These are phyloP conservation scores for Pseudogymnoascus sp. DNA, from an alignment of 2,329 filamentous ascomycete species.

Conservation along the genomic window DNA sequence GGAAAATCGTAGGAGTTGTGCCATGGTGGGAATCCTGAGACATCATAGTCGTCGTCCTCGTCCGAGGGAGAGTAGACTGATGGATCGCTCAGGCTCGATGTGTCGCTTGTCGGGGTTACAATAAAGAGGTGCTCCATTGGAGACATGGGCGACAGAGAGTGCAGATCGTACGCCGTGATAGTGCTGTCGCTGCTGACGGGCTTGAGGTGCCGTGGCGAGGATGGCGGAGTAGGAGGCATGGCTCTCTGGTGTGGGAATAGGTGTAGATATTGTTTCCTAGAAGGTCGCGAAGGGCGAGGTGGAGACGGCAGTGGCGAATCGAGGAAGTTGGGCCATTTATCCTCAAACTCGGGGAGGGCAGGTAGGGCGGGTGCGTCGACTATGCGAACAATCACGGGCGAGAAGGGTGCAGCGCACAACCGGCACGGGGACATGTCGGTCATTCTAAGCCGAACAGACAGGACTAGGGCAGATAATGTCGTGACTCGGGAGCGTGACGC, in stretches of 20 bases:
- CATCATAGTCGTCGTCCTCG: not conserved
- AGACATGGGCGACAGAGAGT: not conserved
- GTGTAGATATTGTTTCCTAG: not conserved
- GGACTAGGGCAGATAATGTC: not conserved
- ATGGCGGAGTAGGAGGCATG: not conserved
- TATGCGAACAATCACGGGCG: slow-evolving; percentile 2
- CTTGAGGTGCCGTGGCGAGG: not conserved
- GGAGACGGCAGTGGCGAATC: not conserved
- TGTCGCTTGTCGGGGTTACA: not conserved
- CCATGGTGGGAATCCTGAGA: not conserved
- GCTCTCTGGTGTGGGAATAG: not conserved
- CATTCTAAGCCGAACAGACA: slow-evolving; percentile 2
- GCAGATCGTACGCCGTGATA: not conserved
- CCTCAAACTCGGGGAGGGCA: not conserved
- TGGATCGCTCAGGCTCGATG: not conserved
- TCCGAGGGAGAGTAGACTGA: not conserved
- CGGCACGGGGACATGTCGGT: slow-evolving; percentile 3
- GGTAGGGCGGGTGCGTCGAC: not conserved
- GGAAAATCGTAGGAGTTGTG: not conserved
- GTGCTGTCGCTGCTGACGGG: not conserved
- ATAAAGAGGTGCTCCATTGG: not conserved
- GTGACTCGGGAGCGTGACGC: not conserved
- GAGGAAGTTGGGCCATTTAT: slow-evolving; percentile 3
- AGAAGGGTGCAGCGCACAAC: not conserved
- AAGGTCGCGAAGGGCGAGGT: not conserved